Conservation (phyloP, 345 rosid genomes). For the Camelina laxa region DNA sequence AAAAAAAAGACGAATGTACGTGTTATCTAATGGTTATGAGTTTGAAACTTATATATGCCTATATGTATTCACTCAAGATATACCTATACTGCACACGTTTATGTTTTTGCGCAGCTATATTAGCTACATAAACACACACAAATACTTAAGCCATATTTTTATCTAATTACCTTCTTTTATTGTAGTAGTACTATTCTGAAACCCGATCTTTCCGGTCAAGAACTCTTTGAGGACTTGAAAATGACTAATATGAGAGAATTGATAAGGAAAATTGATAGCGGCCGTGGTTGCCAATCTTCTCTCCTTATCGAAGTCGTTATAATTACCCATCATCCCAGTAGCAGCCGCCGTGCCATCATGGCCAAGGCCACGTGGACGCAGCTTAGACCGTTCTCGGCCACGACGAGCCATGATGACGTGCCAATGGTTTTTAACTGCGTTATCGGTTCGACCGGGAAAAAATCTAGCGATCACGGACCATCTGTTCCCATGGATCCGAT, state of each 20-base stretch:
- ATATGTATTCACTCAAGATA: neutral
- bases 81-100: neutral
- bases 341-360: conserved; percentile 25
- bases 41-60: neutral
- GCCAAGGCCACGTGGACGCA: conserved; percentile 42
- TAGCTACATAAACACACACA: conserved; percentile 5
- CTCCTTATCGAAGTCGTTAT: conserved; percentile 10
- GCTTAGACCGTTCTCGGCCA: conserved; percentile 62
- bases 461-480: conserved; percentile 91
- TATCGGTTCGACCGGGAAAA: conserved; percentile 91
- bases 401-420: conserved; percentile 94
- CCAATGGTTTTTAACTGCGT: conserved; percentile 97
- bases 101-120: conserved; percentile 3
- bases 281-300: conserved; percentile 27
- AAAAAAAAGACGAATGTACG: neutral
- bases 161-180: conserved; percentile 28
- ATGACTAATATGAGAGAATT: conserved; percentile 40
- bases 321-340: neutral
- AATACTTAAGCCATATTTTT: neutral
- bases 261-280: conserved; percentile 34
- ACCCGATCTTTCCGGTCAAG: conserved; percentile 34
- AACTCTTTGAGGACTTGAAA: conserved; percentile 42
- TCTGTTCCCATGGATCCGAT: conserved; percentile 79
- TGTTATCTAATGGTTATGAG: conserved; percentile 19
- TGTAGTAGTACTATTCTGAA: conserved; percentile 11